phyloP scores from a whole-genome alignment of 2,329 filamentous ascomycete species.

The Sporothrix curviconia region DNA sequence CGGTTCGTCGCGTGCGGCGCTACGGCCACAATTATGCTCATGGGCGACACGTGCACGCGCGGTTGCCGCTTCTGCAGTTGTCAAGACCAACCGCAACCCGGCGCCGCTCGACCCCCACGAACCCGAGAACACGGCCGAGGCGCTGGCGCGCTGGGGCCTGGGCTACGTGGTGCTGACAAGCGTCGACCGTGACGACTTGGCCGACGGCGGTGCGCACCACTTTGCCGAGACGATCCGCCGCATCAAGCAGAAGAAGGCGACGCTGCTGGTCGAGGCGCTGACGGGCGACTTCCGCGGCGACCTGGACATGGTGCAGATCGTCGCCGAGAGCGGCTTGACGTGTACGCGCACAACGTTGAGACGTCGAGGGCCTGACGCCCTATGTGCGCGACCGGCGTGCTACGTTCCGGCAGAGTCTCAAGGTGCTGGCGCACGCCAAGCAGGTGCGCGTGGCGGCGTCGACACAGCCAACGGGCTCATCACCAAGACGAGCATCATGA shows the following conservation, averaged over 20 bases:
- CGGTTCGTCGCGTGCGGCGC: constrained; percentile 76
- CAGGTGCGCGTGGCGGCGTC: constrained; percentile 51
- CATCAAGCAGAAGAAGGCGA: constrained; percentile 79
- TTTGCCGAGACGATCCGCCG: constrained; percentile 90
- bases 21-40: constrained; percentile 97
- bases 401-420: constrained; percentile 78
- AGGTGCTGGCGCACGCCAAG: constrained; percentile 77
- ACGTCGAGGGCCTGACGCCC: constrained; percentile 88
- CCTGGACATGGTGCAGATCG: constrained; percentile 75
- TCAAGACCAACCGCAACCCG: constrained; percentile 76
- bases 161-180: constrained; percentile 93
- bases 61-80: constrained; percentile 95
- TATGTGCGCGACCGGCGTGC: constrained; percentile 84
- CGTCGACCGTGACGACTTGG: constrained; percentile 88
- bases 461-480: constrained; percentile 53
- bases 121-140: constrained; percentile 93
- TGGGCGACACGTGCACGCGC: constrained; percentile 96
- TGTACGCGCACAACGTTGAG: constrained; percentile 96
- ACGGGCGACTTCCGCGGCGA: constrained; percentile 86
- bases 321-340: constrained; percentile 86
- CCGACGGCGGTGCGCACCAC: constrained; percentile 80
- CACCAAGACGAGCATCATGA: constrained; percentile 98
- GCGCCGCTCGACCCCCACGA: constrained; percentile 87
- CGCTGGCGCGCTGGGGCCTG: constrained; percentile 82
- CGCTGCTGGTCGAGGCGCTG: constrained; percentile 72